These are phyloP conservation scores for Euphorbia tirucalli DNA, from an alignment of 345 rosid species.

Conservation along the genomic window DNA sequence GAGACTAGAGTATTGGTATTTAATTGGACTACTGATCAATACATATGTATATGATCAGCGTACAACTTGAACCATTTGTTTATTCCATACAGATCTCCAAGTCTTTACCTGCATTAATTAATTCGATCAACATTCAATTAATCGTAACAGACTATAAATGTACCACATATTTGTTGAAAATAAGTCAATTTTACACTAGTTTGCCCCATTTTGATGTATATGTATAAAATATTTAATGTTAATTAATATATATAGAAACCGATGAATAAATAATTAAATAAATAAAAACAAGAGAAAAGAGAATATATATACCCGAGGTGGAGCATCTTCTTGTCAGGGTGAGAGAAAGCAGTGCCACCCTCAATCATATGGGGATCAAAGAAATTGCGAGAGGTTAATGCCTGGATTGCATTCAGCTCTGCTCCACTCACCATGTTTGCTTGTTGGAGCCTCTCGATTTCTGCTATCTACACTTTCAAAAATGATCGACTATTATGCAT, in stretches of 20 bases:
- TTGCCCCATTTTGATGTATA: too few species aligned
- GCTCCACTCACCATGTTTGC: constrained; percentile 67
- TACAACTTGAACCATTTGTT: not conserved
- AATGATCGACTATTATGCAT: too few species aligned
- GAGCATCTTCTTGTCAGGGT: constrained; percentile 69
- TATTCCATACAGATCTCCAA: not conserved
- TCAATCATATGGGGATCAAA: constrained; percentile 57
- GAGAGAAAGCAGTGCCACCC: constrained; percentile 45
- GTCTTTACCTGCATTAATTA: constrained; percentile 22
- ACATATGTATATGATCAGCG: not conserved
- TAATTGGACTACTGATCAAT: constrained; percentile 5
- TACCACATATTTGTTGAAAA: too few species aligned
- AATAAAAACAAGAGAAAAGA: not conserved
- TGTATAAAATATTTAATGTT: too few species aligned
- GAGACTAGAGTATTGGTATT: not conserved
- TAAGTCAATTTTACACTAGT: too few species aligned
- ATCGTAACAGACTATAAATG: too few species aligned
- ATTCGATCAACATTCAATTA: not conserved
- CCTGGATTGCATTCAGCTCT: constrained; percentile 78
- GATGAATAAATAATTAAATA: too few species aligned
- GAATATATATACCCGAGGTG: constrained; percentile 61
- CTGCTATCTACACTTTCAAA: too few species aligned
- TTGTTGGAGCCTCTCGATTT: constrained; percentile 78
- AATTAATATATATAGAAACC: too few species aligned
- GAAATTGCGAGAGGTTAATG: constrained; percentile 83